Percentiles rank a stretch among this genome's conserved stretches.
These are phyloP conservation scores for Hygrophila difformis DNA, from an alignment of 257 asterid genomes.

Conservation along the genomic window DNA sequence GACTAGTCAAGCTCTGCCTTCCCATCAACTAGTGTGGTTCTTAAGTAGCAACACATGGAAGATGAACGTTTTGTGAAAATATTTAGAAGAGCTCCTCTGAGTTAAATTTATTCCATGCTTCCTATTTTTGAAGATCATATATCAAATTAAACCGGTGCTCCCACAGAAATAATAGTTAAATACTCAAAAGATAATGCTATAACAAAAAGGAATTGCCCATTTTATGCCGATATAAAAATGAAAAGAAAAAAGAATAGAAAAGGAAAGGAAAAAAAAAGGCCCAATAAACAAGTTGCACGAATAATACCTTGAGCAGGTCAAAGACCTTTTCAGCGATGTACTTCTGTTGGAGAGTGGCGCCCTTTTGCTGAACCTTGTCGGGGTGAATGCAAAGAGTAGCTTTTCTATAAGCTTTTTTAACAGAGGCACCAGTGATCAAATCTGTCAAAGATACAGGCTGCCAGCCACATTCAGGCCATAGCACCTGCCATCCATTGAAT, in stretches of 20 bases:
- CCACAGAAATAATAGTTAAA: not conserved
- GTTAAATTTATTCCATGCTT: conserved; percentile 97
- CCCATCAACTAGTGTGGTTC: conserved; percentile 17
- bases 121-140: conserved; percentile 41
- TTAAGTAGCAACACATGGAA: conserved; percentile 21
- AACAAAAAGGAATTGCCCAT: too few relatives aligned
- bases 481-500: conserved; percentile 50
- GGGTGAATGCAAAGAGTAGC: conserved; percentile 99
- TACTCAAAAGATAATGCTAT: not conserved
- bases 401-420: conserved; percentile 84
- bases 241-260: not conserved
- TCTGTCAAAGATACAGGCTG: conserved; percentile 97
- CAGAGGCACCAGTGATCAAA: conserved; percentile 80
- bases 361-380: conserved; percentile 99
- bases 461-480: conserved; percentile 99
- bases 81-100: conserved; percentile 98
- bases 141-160: conserved; percentile 17
- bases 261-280: not conserved
- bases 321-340: conserved; percentile 97
- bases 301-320: conserved; percentile 88
- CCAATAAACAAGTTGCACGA: not conserved
- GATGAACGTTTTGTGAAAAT: conserved; percentile 16
- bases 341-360: conserved; percentile 94
- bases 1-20: conserved; percentile 15
- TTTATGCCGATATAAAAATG: not conserved